These are phyloP conservation scores for Clathrus columnatus DNA, from an alignment of 768 basidiomycete species.

Conservation along the genomic window DNA sequence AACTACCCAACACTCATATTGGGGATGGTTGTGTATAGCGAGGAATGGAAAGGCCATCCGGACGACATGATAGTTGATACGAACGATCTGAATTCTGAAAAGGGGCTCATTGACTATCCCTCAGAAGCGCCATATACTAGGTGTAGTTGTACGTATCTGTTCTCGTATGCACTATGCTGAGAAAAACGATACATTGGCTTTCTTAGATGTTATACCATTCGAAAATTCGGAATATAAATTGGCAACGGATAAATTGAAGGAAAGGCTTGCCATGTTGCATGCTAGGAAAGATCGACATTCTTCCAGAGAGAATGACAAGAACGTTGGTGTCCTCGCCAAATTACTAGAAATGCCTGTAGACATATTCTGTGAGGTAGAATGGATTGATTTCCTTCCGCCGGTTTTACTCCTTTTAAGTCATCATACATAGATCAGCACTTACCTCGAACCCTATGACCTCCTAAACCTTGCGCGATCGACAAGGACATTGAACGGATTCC, in stretches of 20 bases:
- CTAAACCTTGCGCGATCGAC: conserved; percentile 31
- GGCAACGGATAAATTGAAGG: background rate
- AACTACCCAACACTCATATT: too few species aligned
- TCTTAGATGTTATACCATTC: background rate
- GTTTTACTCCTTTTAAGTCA: background rate
- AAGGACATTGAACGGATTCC: conserved; percentile 26
- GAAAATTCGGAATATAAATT: background rate
- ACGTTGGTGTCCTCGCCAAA: conserved; percentile 3
- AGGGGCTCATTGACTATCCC: background rate
- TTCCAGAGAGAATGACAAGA: background rate
- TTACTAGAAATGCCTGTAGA: conserved; percentile 19
- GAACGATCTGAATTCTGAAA: background rate
- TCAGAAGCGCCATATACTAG: background rate
- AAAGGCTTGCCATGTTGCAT: background rate
- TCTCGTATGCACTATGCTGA: background rate
- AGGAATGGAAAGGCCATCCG: too few species aligned
- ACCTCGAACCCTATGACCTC: conserved; percentile 32
- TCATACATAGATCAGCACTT: conserved; percentile 31
- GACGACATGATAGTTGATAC: too few species aligned
- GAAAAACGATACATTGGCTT: too few species aligned
- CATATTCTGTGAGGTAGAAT: conserved; percentile 21
- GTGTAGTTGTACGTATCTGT: background rate
- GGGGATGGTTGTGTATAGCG: too few species aligned
- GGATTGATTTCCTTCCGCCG: background rate
- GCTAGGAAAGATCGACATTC: background rate